phyloP scores from a whole-genome alignment of 345 rosid genomes.

The Linum trigynum region DNA sequence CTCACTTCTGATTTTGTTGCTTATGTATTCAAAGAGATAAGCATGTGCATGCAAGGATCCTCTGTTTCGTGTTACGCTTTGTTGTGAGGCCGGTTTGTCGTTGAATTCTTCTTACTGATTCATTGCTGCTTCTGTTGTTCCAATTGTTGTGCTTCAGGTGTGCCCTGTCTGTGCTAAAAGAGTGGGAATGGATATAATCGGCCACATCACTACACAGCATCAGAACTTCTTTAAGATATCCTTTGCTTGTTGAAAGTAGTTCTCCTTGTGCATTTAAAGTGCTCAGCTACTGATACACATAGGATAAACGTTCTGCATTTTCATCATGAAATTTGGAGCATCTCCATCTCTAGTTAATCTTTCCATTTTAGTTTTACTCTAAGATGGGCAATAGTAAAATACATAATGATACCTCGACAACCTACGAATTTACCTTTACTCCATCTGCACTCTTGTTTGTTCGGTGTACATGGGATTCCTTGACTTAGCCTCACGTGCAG shows the following conservation, averaged over 20 bases:
- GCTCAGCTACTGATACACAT: too few species aligned
- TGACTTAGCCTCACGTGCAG: slow-evolving; percentile 54
- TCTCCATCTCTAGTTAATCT: not conserved
- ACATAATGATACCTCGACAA: too few species aligned
- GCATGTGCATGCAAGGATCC: too few species aligned
- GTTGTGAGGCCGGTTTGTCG: too few species aligned
- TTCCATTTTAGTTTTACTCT: too few species aligned
- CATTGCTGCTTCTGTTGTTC: slow-evolving; percentile 11
- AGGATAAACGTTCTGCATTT: not conserved
- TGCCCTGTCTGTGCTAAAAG: slow-evolving; percentile 69
- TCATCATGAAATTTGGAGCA: too few species aligned
- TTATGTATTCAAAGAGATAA: not conserved
- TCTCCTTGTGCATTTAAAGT: not conserved
- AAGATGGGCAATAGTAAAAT: too few species aligned
- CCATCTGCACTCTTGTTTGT: not conserved
- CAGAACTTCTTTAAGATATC: slow-evolving; percentile 73
- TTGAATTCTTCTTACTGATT: not conserved
- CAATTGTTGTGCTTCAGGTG: slow-evolving; percentile 35
- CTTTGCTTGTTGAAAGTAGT: slow-evolving; percentile 18
- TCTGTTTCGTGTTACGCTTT: too few species aligned
- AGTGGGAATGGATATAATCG: slow-evolving; percentile 59
- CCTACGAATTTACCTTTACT: too few species aligned
- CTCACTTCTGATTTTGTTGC: too few species aligned
- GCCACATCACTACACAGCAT: slow-evolving; percentile 67
- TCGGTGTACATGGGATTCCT: slow-evolving; percentile 31